Conservation (phyloP, 768 basidiomycete genomes). For the Amanita molliuscula region DNA sequence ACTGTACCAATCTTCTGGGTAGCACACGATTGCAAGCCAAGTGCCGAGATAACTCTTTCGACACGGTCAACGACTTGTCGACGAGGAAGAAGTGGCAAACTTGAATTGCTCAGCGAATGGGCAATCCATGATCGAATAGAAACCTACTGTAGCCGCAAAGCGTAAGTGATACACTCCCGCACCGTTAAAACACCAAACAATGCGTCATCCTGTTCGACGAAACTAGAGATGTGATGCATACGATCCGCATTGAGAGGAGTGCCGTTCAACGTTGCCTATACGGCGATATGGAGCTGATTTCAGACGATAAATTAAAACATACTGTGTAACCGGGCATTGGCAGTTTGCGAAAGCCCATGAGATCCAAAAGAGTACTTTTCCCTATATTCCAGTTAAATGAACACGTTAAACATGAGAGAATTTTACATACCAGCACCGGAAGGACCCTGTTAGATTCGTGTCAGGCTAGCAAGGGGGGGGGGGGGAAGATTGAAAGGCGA, state of each 20-base stretch:
- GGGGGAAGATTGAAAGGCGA: neutral
- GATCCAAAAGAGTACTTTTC: constrained; percentile 34
- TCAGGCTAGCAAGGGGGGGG: neutral
- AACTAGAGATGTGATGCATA: constrained; percentile 33
- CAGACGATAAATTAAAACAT: constrained; percentile 6
- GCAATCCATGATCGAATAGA: neutral
- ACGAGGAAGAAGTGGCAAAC: neutral
- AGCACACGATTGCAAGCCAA: neutral
- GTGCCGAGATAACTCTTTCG: neutral
- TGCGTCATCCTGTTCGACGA: constrained; percentile 54
- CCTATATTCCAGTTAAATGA: constrained; percentile 14
- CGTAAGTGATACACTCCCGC: constrained; percentile 41
- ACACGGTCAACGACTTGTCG: neutral
- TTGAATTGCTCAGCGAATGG: neutral
- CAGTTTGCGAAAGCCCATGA: constrained; percentile 31
- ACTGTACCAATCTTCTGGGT: neutral
- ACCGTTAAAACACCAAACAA: constrained; percentile 50
- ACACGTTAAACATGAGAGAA: neutral
- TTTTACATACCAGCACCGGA: neutral
- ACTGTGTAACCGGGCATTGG: constrained; percentile 20
- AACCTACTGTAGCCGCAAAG: constrained; percentile 29
- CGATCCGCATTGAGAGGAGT: constrained; percentile 12
- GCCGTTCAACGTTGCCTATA: constrained; percentile 18
- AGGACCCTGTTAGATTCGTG: neutral
- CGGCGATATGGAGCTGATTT: neutral